Percentiles rank a stretch among this genome's conserved stretches.
These are phyloP conservation scores for Combretum micranthum DNA, from an alignment of 345 rosid species.

Conservation along the genomic window DNA sequence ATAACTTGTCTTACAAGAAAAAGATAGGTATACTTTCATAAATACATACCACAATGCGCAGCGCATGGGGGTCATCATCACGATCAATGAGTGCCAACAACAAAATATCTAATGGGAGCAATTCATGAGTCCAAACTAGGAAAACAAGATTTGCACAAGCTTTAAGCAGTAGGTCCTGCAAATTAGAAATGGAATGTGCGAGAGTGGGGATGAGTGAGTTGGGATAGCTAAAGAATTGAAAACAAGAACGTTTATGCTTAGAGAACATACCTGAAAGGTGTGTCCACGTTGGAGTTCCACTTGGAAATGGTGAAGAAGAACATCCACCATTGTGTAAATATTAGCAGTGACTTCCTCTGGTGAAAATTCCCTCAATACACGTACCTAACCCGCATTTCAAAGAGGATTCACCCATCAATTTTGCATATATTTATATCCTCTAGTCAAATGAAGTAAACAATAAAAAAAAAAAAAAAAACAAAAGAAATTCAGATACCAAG, in stretches of 20 bases:
- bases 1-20: background rate
- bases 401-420: background rate
- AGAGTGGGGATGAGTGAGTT: slow-evolving; percentile 8
- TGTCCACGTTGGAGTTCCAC: slow-evolving; percentile 78
- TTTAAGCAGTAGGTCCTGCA: slow-evolving; percentile 62
- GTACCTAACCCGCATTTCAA: slow-evolving; percentile 41
- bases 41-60: slow-evolving; percentile 72
- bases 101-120: slow-evolving; percentile 92
- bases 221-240: slow-evolving; percentile 1
- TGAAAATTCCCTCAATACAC: slow-evolving; percentile 81
- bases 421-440: too few relatives aligned
- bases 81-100: slow-evolving; percentile 90
- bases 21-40: slow-evolving; percentile 7
- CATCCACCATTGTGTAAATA: slow-evolving; percentile 96
- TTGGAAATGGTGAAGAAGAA: slow-evolving; percentile 75
- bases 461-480: too few relatives aligned
- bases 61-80: slow-evolving; percentile 92
- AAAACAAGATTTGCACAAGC: slow-evolving; percentile 66
- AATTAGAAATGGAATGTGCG: slow-evolving; percentile 14
- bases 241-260: background rate
- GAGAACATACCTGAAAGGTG: slow-evolving; percentile 48
- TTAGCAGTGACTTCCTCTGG: slow-evolving; percentile 96
- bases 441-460: too few relatives aligned
- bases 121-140: slow-evolving; percentile 84
- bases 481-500: slow-evolving; percentile 42